Percentiles rank a stretch among this genome's conserved stretches.
phyloP scores from a whole-genome alignment of 768 basidiomycete species.

The Lactarius sanguifluus region DNA sequence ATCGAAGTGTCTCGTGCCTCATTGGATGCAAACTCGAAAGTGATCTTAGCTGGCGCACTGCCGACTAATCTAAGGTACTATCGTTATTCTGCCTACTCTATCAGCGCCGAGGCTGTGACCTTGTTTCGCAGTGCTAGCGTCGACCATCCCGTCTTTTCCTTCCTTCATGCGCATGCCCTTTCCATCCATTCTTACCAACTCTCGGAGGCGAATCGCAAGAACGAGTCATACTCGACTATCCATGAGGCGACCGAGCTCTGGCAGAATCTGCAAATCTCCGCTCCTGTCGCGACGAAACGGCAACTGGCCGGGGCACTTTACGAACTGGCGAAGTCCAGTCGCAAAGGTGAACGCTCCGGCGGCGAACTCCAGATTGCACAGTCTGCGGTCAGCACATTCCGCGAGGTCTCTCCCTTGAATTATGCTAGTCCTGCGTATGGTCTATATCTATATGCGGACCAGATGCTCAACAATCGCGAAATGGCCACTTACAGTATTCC shows the following conservation, averaged over 20 bases:
- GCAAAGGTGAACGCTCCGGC: background rate
- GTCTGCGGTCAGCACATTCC: conserved; percentile 16
- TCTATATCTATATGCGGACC: conserved; percentile 8
- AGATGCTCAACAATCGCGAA: conserved; percentile 13
- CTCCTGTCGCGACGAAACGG: background rate
- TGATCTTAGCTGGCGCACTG: conserved; percentile 8
- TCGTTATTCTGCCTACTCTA: conserved; percentile 11
- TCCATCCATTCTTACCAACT: conserved; percentile 9
- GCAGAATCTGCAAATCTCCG: background rate
- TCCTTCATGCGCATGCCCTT: conserved; percentile 19
- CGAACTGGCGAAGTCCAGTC: conserved; percentile 13
- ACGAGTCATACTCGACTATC: conserved; percentile 4
- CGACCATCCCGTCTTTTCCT: background rate
- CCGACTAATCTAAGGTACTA: conserved; percentile 12
- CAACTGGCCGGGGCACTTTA: conserved; percentile 11
- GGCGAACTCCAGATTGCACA: conserved; percentile 8
- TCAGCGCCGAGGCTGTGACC: conserved; percentile 8
- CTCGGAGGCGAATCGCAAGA: conserved; percentile 13
- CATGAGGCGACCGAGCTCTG: conserved; percentile 9
- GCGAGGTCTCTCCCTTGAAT: conserved; percentile 3
- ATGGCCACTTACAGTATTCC: conserved; percentile 15
- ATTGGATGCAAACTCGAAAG: background rate
- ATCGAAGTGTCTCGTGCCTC: conserved; percentile 7
- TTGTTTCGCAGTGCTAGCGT: conserved; percentile 3
- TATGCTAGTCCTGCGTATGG: conserved; percentile 15